These are phyloP conservation scores for Aspergillus bertholletiae DNA, from an alignment of 495 filamentous ascomycete species.

Conservation along the genomic window DNA sequence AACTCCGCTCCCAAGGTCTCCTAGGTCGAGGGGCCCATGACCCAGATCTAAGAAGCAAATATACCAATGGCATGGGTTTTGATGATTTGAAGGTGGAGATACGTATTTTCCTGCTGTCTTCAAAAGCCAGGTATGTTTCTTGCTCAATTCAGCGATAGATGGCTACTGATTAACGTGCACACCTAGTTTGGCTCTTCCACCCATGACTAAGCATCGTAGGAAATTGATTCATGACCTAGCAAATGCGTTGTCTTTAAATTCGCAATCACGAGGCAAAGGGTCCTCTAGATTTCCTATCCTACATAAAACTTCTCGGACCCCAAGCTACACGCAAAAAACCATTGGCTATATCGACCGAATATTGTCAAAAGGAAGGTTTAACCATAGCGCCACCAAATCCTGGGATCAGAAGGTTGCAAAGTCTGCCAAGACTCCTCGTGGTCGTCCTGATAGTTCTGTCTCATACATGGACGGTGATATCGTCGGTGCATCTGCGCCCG, in stretches of 20 bases:
- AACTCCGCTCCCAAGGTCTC: constrained; percentile 72
- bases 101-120: constrained; percentile 61
- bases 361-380: constrained; percentile 29
- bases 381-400: constrained; percentile 29
- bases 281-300: constrained; percentile 72
- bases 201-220: constrained; percentile 75
- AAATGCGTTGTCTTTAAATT: constrained; percentile 67
- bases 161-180: background rate
- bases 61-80: constrained; percentile 65
- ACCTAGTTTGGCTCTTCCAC: constrained; percentile 69
- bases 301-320: constrained; percentile 65
- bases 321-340: constrained; percentile 44
- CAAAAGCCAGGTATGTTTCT: constrained; percentile 56
- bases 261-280: constrained; percentile 75
- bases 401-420: constrained; percentile 23
- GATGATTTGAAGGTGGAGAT: constrained; percentile 72
- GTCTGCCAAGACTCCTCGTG: constrained; percentile 30
- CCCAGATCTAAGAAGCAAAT: constrained; percentile 67
- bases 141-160: background rate
- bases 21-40: constrained; percentile 64
- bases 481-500: constrained; percentile 79
- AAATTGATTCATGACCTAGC: constrained; percentile 76
- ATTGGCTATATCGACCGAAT: constrained; percentile 34
- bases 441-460: constrained; percentile 41
- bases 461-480: constrained; percentile 82